A percentile compares a stretch with the other conserved stretches of the same genome.
Evolutionary conservation across 2,329 filamentous ascomycete species (phyloP).

Genomic region (Aureobasidium uvarum): DNA sequence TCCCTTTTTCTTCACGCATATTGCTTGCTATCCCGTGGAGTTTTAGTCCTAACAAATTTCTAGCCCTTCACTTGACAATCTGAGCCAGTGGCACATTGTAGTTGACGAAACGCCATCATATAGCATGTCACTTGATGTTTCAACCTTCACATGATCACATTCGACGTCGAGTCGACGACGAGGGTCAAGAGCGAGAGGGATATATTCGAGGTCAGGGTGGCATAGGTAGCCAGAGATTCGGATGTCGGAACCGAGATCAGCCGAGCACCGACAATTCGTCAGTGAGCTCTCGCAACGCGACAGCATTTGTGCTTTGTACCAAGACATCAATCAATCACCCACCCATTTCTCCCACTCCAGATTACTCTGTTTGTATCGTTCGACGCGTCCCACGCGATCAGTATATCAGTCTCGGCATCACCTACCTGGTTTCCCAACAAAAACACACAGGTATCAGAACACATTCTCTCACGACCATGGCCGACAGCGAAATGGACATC

Average conservation of each 20-base stretch:
- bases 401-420: not conserved
- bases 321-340: not conserved
- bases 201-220: not conserved
- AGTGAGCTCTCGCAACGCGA: slow-evolving; percentile 18
- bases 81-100: not conserved
- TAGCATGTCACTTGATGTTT: not conserved
- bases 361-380: not conserved
- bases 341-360: not conserved
- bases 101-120: not conserved
- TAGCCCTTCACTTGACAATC: not conserved
- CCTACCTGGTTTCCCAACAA: not conserved
- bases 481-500: slow-evolving; percentile 56
- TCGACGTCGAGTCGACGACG: not conserved
- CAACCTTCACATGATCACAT: not conserved
- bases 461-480: slow-evolving; percentile 32
- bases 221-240: not conserved
- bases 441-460: not conserved
- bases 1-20: too few species aligned
- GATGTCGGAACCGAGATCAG: not conserved
- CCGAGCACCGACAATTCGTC: not conserved
- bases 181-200: not conserved
- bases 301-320: not conserved
- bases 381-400: not conserved
- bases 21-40: not conserved
- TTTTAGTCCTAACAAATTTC: not conserved